Evolutionary conservation across 257 asterid genomes (phyloP).

Genomic region (Salvia splendens): DNA sequence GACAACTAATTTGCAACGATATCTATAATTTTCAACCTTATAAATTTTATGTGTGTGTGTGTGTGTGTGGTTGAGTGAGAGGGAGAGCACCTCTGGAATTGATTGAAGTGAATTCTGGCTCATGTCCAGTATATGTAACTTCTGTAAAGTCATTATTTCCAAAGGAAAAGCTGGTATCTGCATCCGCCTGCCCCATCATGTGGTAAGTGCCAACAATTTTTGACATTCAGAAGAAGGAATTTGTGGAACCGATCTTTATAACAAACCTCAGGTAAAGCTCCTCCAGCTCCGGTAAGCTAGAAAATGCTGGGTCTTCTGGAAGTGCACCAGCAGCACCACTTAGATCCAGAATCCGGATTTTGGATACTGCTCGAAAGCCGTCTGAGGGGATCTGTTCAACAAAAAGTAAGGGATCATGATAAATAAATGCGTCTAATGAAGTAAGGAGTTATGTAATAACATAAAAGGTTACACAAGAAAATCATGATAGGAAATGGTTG

Average conservation of each 20-base stretch:
- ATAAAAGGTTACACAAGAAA: constrained; percentile 12
- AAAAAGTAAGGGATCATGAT: constrained; percentile 22
- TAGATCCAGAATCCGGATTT: constrained; percentile 88
- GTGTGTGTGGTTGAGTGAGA: constrained; percentile 4
- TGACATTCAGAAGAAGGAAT: constrained; percentile 14
- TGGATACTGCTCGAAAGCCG: constrained; percentile 68
- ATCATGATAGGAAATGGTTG: constrained; percentile 7
- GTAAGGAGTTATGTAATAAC: constrained; percentile 14
- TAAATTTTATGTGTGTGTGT: background rate
- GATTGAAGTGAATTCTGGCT: constrained; percentile 79
- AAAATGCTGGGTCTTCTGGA: constrained; percentile 72
- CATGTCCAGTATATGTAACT: constrained; percentile 76
- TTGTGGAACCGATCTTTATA: constrained; percentile 18
- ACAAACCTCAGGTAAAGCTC: constrained; percentile 93
- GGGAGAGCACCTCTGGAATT: constrained; percentile 68
- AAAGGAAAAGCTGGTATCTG: constrained; percentile 66
- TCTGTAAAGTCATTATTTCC: constrained; percentile 61
- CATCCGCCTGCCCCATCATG: constrained; percentile 69
- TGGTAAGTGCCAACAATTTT: constrained; percentile 32
- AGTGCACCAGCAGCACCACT: constrained; percentile 71
- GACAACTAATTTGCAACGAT: constrained; percentile 19
- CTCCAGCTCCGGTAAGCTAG: constrained; percentile 67
- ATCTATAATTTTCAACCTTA: background rate
- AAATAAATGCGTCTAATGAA: constrained; percentile 18
- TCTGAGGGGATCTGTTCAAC: constrained; percentile 70